Percentiles rank a stretch among this genome's conserved stretches.
These are phyloP conservation scores for Aspergillus saccharolyticus DNA, from an alignment of 495 filamentous ascomycete genomes.

Conservation along the genomic window DNA sequence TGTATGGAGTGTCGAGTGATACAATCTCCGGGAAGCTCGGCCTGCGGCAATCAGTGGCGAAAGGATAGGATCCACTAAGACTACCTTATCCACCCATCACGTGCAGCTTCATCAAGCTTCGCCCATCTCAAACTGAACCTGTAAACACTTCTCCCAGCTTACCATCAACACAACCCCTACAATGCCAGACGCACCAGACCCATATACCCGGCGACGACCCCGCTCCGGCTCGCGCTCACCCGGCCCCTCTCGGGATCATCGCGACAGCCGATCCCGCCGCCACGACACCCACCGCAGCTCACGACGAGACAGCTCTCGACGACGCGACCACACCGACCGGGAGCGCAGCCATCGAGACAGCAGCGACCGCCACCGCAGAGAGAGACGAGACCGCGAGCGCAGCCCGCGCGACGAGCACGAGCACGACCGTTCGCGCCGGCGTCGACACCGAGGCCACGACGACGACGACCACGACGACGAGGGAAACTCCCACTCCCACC, in stretches of 20 bases:
- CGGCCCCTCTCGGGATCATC: conserved; percentile 22
- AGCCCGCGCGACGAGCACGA: conserved; percentile 21
- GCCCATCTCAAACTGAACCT: neutral
- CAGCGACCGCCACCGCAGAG: conserved; percentile 23
- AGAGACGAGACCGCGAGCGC: conserved; percentile 24
- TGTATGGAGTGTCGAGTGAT: too few species aligned
- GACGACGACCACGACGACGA: conserved; percentile 27
- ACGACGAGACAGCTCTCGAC: conserved; percentile 24
- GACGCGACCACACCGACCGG: conserved; percentile 20
- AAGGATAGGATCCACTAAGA: too few species aligned
- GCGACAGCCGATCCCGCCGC: conserved; percentile 26
- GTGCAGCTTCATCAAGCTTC: conserved; percentile 7
- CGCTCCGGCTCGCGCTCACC: conserved; percentile 21
- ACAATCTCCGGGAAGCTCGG: neutral
- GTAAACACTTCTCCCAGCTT: neutral
- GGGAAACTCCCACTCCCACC: conserved; percentile 23
- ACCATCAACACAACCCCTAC: neutral
- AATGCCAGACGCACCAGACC: conserved; percentile 20
- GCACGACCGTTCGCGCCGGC: conserved; percentile 7
- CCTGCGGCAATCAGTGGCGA: neutral
- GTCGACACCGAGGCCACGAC: conserved; percentile 18
- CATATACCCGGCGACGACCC: conserved; percentile 16
- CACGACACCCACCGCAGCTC: conserved; percentile 30
- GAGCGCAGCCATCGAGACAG: conserved; percentile 19
- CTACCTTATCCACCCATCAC: conserved; percentile 26